Evolutionary conservation across 495 filamentous ascomycete genomes (phyloP).

Genomic region (Penicillium fimorum): DNA sequence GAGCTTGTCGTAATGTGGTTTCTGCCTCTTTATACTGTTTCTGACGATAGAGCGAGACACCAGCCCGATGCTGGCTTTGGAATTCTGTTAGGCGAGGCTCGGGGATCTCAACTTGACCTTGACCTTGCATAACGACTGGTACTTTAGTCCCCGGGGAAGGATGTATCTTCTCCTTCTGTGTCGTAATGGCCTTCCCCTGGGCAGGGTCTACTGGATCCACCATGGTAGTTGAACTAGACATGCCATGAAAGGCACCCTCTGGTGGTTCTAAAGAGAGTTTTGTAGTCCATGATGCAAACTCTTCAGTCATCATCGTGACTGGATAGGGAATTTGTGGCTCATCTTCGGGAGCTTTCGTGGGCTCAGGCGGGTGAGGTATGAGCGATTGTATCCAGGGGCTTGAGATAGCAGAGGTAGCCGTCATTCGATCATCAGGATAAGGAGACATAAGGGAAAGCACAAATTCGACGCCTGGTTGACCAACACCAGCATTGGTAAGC

Average conservation of each 20-base stretch:
- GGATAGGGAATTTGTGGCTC: neutral
- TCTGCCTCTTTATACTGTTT: neutral
- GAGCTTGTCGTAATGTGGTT: neutral
- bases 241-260: neutral
- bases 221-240: neutral
- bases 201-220: neutral
- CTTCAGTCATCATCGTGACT: neutral
- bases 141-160: neutral
- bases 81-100: neutral
- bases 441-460: slow-evolving; percentile 8
- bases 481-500: slow-evolving; percentile 4
- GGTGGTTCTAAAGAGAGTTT: neutral
- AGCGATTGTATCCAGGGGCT: neutral
- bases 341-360: neutral
- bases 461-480: slow-evolving; percentile 7
- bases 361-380: neutral
- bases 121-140: neutral
- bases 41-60: neutral
- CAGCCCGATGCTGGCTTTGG: neutral
- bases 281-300: slow-evolving; percentile 5
- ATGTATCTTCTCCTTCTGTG: neutral
- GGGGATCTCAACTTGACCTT: neutral
- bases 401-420: slow-evolving; percentile 4
- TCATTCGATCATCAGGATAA: slow-evolving; percentile 6
- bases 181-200: neutral